Evolutionary conservation across 2,329 filamentous ascomycete genomes (phyloP).

Genomic region (Metarhizium rileyi): DNA sequence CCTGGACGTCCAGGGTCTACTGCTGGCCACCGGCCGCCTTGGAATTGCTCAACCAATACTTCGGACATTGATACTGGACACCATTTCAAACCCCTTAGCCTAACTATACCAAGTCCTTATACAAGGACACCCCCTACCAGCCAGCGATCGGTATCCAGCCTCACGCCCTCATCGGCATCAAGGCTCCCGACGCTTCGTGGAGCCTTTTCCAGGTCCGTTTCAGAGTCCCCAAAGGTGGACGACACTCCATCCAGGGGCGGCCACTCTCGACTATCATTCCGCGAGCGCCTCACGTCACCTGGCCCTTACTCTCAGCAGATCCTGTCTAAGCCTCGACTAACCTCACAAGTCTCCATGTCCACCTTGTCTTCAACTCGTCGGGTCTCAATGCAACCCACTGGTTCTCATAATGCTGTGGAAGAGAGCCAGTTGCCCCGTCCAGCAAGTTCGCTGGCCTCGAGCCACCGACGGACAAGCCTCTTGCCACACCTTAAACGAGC

Average conservation of each 20-base stretch:
- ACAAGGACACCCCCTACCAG: conserved; percentile 34
- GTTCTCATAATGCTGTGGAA: conserved; percentile 21
- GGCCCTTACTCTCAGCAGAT: conserved; percentile 38
- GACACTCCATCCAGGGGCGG: conserved; percentile 35
- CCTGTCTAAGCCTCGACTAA: conserved; percentile 34
- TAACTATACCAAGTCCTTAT: conserved; percentile 51
- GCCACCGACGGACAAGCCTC: conserved; percentile 41
- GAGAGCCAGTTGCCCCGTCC: conserved; percentile 32
- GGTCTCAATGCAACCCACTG: conserved; percentile 42
- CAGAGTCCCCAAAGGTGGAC: conserved; percentile 38
- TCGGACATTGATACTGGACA: conserved; percentile 56
- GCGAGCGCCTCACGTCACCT: conserved; percentile 41
- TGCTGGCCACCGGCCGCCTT: conserved; percentile 53
- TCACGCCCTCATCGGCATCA: conserved; percentile 33
- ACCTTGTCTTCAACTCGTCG: conserved; percentile 35
- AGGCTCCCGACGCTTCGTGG: conserved; percentile 40
- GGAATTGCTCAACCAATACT: conserved; percentile 61
- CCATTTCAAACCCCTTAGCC: conserved; percentile 53
- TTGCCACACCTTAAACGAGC: conserved; percentile 37
- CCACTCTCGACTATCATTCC: conserved; percentile 40
- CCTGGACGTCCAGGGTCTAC: conserved; percentile 36
- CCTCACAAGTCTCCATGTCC: conserved; percentile 34
- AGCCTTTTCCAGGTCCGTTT: conserved; percentile 34
- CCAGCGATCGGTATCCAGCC: conserved; percentile 31
- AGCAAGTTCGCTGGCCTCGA: conserved; percentile 44